A percentile compares a stretch with the other conserved stretches of the same genome.
phyloP scores from a whole-genome alignment of 2,329 filamentous ascomycete genomes.

The Xylariaceae sp. region DNA sequence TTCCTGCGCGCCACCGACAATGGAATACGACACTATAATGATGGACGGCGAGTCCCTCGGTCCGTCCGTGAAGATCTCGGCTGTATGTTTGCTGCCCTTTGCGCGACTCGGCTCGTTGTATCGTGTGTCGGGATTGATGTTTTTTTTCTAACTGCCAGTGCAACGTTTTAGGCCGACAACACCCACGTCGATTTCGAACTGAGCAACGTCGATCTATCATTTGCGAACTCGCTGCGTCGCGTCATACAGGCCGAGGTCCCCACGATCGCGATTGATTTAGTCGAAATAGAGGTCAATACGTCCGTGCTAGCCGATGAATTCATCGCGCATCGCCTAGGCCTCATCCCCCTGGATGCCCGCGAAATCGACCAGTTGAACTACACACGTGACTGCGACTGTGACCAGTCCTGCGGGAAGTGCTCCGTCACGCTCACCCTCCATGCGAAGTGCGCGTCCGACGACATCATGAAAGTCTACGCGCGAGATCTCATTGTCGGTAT shows the following conservation, averaged over 20 bases:
- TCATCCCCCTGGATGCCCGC: conserved; percentile 81
- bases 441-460: conserved; percentile 76
- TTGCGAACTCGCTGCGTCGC: conserved; percentile 88
- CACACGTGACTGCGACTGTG: conserved; percentile 92
- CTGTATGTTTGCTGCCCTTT: conserved; percentile 36
- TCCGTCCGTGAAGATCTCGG: conserved; percentile 55
- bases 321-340: conserved; percentile 82
- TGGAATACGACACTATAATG: conserved; percentile 58
- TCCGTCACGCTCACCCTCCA: conserved; percentile 79
- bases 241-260: conserved; percentile 91
- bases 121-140: conserved; percentile 1
- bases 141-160: conserved; percentile 24
- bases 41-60: conserved; percentile 54
- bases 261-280: conserved; percentile 88
- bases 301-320: conserved; percentile 97
- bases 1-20: conserved; percentile 23
- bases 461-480: conserved; percentile 91
- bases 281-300: conserved; percentile 87
- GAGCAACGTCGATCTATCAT: conserved; percentile 78
- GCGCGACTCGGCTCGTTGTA: not conserved
- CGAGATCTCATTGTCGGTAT: conserved; percentile 73
- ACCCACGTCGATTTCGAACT: conserved; percentile 88
- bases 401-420: conserved; percentile 89
- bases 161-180: conserved; percentile 59
- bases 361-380: conserved; percentile 79